Base-by-base conservation (phyloP, 495 filamentous ascomycete genomes). In the Daldinia bambusicola region DNA sequence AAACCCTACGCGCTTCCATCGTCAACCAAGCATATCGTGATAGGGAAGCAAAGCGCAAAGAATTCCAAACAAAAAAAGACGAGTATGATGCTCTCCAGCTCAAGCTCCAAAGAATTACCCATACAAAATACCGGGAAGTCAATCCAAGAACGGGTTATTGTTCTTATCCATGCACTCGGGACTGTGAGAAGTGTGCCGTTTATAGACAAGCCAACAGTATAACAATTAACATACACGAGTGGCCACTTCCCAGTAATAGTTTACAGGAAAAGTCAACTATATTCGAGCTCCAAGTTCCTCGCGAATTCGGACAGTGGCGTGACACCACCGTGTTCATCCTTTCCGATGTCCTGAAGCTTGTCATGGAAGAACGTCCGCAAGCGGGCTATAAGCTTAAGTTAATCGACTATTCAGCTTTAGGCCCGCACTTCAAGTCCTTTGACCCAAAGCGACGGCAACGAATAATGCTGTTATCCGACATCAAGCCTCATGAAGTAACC, bases 211-310 rank as follows among this genome's bases (percentile, higher is more conserved):
- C 82, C 0, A 37, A 76, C 0, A 41, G 9, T 0, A 70, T 93
- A 26, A 61, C 13, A 0, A 90, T 93, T 48, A 5, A 70, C 0
- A 57, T 88, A 55, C 80, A 89, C 61, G 89, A 91, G 67, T 91
- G 87, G 89, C 89, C 90, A 3, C 75, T 92, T 8, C 86, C 89
- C 0, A 13, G n/a, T 0, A 55, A 80, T 16, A 6, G 36, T 0
- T 37, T 59, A 0, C 31, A 82, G 20, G 78, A 81, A 0, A 84
- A 86, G 61, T 77, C 85, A 0, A 80, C 80, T 0, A 82, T 91
- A 0, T 90, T 92, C 51, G 89, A 92, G 75, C 78, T 91, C 0
- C 40, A 67, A 9, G 74, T 84, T 0, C 88, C 89, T 6, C 9
- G 16, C 0, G 55, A 66, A 0, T 83, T 90, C 45, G 66, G 45